phyloP scores from a whole-genome alignment of 73 alveolate genomes.

The Tetrahymena malaccensis region DNA sequence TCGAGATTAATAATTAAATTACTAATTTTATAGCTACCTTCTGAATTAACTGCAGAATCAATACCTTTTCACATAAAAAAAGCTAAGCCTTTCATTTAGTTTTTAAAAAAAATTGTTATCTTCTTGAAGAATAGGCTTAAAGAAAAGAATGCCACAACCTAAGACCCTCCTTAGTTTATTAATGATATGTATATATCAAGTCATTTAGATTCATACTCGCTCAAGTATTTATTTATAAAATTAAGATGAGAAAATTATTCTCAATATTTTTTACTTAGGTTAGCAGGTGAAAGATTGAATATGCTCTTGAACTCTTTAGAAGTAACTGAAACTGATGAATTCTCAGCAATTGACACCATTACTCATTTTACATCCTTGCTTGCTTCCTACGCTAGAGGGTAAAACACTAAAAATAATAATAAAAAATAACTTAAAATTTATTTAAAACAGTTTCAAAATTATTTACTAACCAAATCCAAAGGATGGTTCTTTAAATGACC shows the following conservation, averaged over 20 bases:
- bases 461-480: constrained; percentile 64
- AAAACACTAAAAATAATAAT: neutral
- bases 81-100: constrained; percentile 66
- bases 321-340: constrained; percentile 57
- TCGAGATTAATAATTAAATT: neutral
- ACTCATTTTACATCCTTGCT: constrained; percentile 64
- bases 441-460: constrained; percentile 34
- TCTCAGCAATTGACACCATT: constrained; percentile 39
- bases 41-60: constrained; percentile 40
- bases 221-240: constrained; percentile 11
- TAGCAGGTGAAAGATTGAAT: constrained; percentile 59
- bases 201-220: constrained; percentile 17
- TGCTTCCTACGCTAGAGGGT: constrained; percentile 56
- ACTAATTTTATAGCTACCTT: neutral
- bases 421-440: too few species aligned
- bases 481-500: constrained; percentile 61
- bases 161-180: neutral
- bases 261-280: constrained; percentile 31
- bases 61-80: constrained; percentile 70
- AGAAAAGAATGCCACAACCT: constrained; percentile 13
- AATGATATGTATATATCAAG: neutral
- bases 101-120: constrained; percentile 57
- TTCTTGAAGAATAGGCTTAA: constrained; percentile 48
- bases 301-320: constrained; percentile 57
- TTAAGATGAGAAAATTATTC: neutral